These are phyloP conservation scores for Microthyrium microscopicum DNA, from an alignment of 2,329 filamentous ascomycete genomes.

Conservation along the genomic window DNA sequence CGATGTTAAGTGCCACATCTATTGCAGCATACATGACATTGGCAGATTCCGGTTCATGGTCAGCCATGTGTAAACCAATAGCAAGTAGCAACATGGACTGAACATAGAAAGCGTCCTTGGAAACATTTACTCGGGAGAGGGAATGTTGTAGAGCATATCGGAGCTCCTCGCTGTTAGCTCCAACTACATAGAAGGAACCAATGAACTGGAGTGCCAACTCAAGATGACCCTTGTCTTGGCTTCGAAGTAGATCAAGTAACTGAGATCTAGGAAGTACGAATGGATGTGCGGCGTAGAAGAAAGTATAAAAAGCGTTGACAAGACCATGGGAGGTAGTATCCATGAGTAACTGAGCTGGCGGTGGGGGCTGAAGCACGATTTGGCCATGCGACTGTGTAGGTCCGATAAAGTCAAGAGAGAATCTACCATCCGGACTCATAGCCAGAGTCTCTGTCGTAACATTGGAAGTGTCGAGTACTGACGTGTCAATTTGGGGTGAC, in stretches of 20 bases:
- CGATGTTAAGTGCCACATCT: slow-evolving; percentile 56
- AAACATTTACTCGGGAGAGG: slow-evolving; percentile 16
- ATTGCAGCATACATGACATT: slow-evolving; percentile 52
- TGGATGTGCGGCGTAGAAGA: slow-evolving; percentile 39
- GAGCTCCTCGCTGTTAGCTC: slow-evolving; percentile 28
- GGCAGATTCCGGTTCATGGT: slow-evolving; percentile 51
- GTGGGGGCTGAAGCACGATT: slow-evolving; percentile 1
- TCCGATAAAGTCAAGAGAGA: too few relatives aligned
- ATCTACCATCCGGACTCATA: too few relatives aligned
- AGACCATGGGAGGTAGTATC: slow-evolving; percentile 1
- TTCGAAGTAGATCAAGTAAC: slow-evolving; percentile 25
- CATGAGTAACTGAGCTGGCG: neutral
- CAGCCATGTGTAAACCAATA: slow-evolving; percentile 56
- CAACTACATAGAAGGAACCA: slow-evolving; percentile 35
- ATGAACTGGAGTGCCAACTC: slow-evolving; percentile 40
- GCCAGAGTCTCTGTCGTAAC: too few relatives aligned
- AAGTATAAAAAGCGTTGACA: slow-evolving; percentile 36
- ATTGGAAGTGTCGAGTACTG: too few relatives aligned
- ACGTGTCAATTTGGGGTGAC: too few relatives aligned
- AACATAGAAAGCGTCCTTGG: slow-evolving; percentile 38
- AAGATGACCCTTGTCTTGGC: slow-evolving; percentile 23
- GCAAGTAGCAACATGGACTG: slow-evolving; percentile 65
- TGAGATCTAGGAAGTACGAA: slow-evolving; percentile 33
- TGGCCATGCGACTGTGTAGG: too few relatives aligned
- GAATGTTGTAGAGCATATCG: slow-evolving; percentile 20